Base-by-base conservation (phyloP, 2,329 filamentous ascomycete species). In the Ceratocystis eucalypticola region DNA sequence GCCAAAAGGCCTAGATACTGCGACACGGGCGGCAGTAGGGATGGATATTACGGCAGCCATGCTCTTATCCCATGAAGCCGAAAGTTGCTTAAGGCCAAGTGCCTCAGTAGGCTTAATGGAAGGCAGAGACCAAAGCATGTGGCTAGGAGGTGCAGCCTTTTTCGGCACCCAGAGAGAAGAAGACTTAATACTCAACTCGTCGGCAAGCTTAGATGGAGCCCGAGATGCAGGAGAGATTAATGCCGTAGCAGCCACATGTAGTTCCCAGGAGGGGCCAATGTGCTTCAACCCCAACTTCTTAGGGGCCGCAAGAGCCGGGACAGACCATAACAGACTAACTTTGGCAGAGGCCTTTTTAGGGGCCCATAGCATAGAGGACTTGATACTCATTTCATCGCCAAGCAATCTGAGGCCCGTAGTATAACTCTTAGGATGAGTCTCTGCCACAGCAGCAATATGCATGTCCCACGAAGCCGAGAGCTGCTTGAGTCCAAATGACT, bases 121-220 rank as follows among this genome's bases (percentile, higher is more conserved):
- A 25, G 61, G 46, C 5, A 33, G 45, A 37, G 66, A 63, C 66
- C 66, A 68, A 25, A 68, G 50, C 20, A 37, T 33, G 25, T 61
- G 45, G 5, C 37, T n/a, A 17, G 61, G 30, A 28, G 10, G 6
- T 15, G 17, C 41, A 20, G 59, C 55, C 12, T 28, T 63, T 62
- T 63, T 62, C 45, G 46, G 63, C 17, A 45, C 61, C 67, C 67
- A 68, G 20, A 66, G 53, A 28, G 28, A 74, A 72, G 63, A 76
- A 70, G 55, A 74, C 73, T 50, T 61, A 55, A 62, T 45, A 22
- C 45, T 57, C 45, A 64, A 53, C 28, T 65, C 63, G 4, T 61
- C 50, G 33, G 25, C 50, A n/a, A 53, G 28, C 4, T 37, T 64
- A 4, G 12, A n/a, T 6, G 28, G 53, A 41, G 33, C 46, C 10